Evolutionary conservation across 1,139 yeast species (phyloP), one percentile per base, ranked within the genome.

Genomic region (Yamadazyma friedrichii): DNA sequence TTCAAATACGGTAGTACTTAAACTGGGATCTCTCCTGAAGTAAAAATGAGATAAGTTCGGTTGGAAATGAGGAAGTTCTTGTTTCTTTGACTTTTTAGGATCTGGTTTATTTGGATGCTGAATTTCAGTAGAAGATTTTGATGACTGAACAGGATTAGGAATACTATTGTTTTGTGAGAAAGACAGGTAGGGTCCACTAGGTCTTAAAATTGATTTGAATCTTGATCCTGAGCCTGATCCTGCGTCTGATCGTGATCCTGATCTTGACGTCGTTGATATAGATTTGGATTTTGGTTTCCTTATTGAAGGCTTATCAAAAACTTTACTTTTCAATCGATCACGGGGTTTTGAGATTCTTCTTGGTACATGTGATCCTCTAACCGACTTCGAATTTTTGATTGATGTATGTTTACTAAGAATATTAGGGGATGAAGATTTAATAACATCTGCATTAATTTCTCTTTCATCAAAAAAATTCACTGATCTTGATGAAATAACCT

Each of bases 1-100:
- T 50, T 72, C 78, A 41, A 65, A 54, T 0, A 52, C 63, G 0
- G 65, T 61, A 1, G 76, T 70, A 24, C 58, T 54, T 20, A 53
- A 50, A n/a, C 44, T 42, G 0, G 75, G 74, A 11, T 52, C 48
- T 40, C 73, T 56, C 49, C 53, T 61, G 43, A 58, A 65, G 9
- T 51, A 45, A 36, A 56, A 60, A 20, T 50, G 15, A 36, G 47
- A 28, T n/a, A 36, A 27, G 28, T 38, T 29, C 20, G 33, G 46
- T 16, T 39, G 48, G 20, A 12, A 25, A 13, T 13, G n/a, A 33
- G 17, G 27, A 13, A 13, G 10, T 6, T 27, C 13, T 15, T 25
- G 25, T 30, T 24, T n/a, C 15, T 29, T 15, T 15, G 20, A 22
- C 24, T 22, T 22, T 24, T 25, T 29, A 5, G 24, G 15, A 10